A percentile compares a stretch with the other conserved stretches of the same genome.
These are phyloP conservation scores for Cinnamomum chago DNA, from an alignment of 164 flowering plant species.

Conservation along the genomic window DNA sequence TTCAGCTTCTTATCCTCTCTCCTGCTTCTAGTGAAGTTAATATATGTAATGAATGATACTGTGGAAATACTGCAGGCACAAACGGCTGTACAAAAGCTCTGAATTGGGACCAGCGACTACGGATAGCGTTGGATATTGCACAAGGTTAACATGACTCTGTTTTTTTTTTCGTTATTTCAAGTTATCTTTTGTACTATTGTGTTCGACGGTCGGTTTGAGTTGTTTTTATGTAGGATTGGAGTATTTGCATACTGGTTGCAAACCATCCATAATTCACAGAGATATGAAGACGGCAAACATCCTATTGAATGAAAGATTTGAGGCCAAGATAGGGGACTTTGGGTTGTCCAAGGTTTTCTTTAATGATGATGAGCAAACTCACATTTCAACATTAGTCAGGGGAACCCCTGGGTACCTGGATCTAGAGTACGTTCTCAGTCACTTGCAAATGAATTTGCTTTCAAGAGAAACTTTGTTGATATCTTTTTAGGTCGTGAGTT, in stretches of 20 bases:
- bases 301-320: conserved; percentile 31
- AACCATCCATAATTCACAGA: conserved; percentile 51
- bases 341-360: conserved; percentile 40
- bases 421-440: conserved; percentile 44
- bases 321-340: conserved; percentile 51
- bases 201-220: background rate
- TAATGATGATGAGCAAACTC: conserved; percentile 20
- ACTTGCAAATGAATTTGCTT: no score
- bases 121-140: no score
- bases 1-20: no score
- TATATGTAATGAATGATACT: no score
- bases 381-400: conserved; percentile 26
- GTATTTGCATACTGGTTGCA: conserved; percentile 46
- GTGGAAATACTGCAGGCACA: no score
- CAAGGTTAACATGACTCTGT: no score
- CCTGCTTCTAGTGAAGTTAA: no score
- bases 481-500: no score
- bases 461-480: no score
- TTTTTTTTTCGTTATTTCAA: background rate
- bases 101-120: no score
- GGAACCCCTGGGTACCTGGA: conserved; percentile 62
- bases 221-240: conserved; percentile 38
- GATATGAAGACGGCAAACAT: conserved; percentile 51
- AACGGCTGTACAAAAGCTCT: no score
- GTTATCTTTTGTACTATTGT: background rate